These are phyloP conservation scores for Kodamaea hsintzibuensis DNA, from an alignment of 805 yeast genomes.

Conservation along the genomic window DNA sequence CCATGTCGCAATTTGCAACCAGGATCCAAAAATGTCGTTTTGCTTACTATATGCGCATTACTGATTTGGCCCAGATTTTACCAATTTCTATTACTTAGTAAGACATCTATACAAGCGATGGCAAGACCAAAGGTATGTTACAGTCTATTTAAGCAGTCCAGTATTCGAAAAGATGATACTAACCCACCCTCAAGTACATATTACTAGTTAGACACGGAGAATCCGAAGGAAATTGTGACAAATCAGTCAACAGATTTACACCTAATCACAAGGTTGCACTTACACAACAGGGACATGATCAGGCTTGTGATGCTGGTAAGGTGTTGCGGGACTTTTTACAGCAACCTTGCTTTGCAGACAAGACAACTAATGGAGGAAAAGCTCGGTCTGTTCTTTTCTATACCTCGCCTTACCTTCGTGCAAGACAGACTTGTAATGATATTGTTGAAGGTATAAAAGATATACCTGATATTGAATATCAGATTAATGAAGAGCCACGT, in stretches of 20 bases:
- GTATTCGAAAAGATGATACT: not conserved
- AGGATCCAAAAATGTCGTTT: not conserved
- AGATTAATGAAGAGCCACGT: conserved; percentile 82
- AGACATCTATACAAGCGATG: conserved; percentile 15
- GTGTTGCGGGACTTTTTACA: conserved; percentile 43
- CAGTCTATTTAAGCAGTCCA: conserved; percentile 13
- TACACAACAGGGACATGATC: conserved; percentile 68
- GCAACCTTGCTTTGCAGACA: conserved; percentile 34
- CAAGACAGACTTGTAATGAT: conserved; percentile 80
- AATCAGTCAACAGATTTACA: conserved; percentile 69
- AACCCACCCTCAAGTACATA: conserved; percentile 48
- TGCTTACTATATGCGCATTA: not conserved
- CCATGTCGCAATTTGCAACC: not conserved
- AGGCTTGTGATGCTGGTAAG: conserved; percentile 61
- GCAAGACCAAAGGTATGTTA: conserved; percentile 32
- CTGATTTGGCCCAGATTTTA: not conserved
- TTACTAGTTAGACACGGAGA: conserved; percentile 89
- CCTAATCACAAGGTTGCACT: conserved; percentile 82
- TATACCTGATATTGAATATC: conserved; percentile 45
- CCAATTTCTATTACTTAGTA: not conserved
- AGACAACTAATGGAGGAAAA: conserved; percentile 12
- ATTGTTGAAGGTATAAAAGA: conserved; percentile 57
- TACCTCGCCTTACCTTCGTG: conserved; percentile 83
- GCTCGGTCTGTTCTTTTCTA: conserved; percentile 61
- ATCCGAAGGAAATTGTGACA: conserved; percentile 86